Percentiles rank a stretch among this genome's conserved stretches.
Conservation (phyloP, 768 basidiomycete genomes). For the Lentinus brumalis region DNA sequence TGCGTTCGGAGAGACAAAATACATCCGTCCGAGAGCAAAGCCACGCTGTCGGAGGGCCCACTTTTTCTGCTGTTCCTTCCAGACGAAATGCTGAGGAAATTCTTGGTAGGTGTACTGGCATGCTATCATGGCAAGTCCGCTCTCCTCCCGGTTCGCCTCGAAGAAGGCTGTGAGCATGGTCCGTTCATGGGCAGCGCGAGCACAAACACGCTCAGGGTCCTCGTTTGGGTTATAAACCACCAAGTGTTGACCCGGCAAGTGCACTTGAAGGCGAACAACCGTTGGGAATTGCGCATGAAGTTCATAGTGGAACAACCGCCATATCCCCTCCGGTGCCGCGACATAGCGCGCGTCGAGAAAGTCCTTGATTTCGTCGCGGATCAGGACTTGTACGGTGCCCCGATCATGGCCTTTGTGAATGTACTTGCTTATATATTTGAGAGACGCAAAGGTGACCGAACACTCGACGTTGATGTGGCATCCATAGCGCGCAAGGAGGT, state of each 20-base stretch:
- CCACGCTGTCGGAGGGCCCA: conserved; percentile 35
- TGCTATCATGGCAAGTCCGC: conserved; percentile 16
- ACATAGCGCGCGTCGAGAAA: conserved; percentile 44
- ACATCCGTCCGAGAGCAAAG: conserved; percentile 45
- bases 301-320: conserved; percentile 36
- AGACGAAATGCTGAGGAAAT: conserved; percentile 37
- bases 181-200: conserved; percentile 22
- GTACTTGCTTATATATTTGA: conserved; percentile 54
- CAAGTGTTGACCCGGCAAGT: conserved; percentile 41
- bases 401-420: conserved; percentile 50
- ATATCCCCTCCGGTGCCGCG: conserved; percentile 37
- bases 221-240: conserved; percentile 40
- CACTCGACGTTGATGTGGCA: conserved; percentile 57
- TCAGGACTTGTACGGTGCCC: conserved; percentile 35
- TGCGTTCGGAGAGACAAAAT: conserved; percentile 36
- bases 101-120: conserved; percentile 37
- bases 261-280: conserved; percentile 44
- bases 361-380: conserved; percentile 36
- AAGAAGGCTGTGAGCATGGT: conserved; percentile 37
- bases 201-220: conserved; percentile 13
- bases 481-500: conserved; percentile 36
- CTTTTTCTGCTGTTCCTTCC: conserved; percentile 17
- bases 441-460: conserved; percentile 35
- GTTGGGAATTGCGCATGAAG: conserved; percentile 38
- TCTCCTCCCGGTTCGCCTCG: conserved; percentile 18